Conservation (phyloP, 306 rosid genomes). For the Purshia tridentata region DNA sequence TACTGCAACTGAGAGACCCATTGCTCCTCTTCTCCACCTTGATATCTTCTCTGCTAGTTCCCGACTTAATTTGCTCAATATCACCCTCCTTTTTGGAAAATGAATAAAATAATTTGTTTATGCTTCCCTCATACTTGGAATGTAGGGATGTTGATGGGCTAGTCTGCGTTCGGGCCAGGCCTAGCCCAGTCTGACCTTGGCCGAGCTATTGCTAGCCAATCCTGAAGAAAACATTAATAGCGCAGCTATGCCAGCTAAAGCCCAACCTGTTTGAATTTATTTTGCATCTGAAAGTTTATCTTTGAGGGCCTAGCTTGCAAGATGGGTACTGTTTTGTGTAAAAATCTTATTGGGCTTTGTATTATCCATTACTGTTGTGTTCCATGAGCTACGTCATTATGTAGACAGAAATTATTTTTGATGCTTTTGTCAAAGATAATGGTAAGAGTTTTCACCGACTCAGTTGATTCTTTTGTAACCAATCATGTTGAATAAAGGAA, state of each 20-base stretch:
- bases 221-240: not conserved
- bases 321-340: not conserved
- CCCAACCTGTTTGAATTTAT: not conserved
- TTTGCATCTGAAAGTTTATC: not conserved
- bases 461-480: not conserved
- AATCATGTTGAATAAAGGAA: not conserved
- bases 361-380: not conserved
- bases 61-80: not conserved
- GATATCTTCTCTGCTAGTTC: not conserved
- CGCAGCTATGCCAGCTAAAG: not conserved
- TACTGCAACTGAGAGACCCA: not conserved
- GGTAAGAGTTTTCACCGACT: not conserved
- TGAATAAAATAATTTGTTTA: not conserved
- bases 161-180: not conserved
- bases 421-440: not conserved
- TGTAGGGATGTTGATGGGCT: not conserved
- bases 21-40: not conserved
- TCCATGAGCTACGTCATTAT: not conserved
- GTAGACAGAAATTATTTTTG: not conserved
- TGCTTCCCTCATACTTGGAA: not conserved
- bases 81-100: not conserved
- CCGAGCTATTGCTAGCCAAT: not conserved
- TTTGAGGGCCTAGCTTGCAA: not conserved
- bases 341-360: not conserved
- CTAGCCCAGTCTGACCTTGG: no score